Evolutionary conservation across 1,284 basidiomycete species (phyloP), one percentile per base, ranked within the genome.

Genomic region (Apiotrichum domesticum): DNA sequence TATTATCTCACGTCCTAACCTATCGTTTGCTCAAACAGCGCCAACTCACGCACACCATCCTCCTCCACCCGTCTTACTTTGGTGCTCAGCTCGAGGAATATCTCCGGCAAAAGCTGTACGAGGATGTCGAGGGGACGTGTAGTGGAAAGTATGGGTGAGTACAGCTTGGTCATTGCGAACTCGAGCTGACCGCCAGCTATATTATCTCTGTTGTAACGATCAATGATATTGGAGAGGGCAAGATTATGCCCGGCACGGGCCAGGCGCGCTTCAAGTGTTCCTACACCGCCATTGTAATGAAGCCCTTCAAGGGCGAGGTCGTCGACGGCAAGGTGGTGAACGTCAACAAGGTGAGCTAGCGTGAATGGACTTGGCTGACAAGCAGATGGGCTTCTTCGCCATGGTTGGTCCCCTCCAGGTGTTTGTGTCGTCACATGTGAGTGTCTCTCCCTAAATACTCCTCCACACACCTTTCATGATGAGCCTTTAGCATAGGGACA

Each of bases 301-400:
- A 94, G 77, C 94, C 93, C 37, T 98, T 98, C 83, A 97, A 98
- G 78, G 94, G 94, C 29, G 95, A 98, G 76, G 95, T 98, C 5
- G 90, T 98, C 40, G 96, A 98, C 75, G 95, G 92, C 1, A 87
- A 94, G 7, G 95, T 98, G 33, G 88, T 87, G 65, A 94, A 91
- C 64, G 96, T 98, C 43, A 96, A 89, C 77, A 63, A 63, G 82
- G 90, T 91, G 64, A 66, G 85, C 64, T 21, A 51, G 33, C 47
- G 34, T 8, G 35, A 14, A 37, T 48, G 29, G 37, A 8, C 29
- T 34, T n/a, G 39, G 44, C 39, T 43, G 33, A 54, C 44, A 94
- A 88, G 76, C 5, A 55, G 83, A 90, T 91, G 65, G 66, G 85
- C 64, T 42, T 58, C 41, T 97, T 98, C 66, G 92, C 91, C 51